Conservation (phyloP, 495 filamentous ascomycete species). For the Penicillium parvum region DNA sequence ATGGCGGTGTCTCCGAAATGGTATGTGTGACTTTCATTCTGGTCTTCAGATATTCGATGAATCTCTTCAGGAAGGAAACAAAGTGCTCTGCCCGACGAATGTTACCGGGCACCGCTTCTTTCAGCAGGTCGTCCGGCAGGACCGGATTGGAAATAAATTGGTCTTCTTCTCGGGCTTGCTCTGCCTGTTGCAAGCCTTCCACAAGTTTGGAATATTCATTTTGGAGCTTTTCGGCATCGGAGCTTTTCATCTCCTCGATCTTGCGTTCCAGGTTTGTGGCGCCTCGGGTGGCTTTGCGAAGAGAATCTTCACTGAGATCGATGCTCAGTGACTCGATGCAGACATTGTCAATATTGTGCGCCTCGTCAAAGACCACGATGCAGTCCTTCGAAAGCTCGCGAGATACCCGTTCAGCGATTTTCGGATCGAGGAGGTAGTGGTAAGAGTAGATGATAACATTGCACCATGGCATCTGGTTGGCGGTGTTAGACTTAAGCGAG, state of each 20-base stretch:
- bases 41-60: constrained; percentile 97
- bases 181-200: constrained; percentile 81
- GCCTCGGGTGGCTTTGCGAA: constrained; percentile 82
- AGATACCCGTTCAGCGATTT: constrained; percentile 96
- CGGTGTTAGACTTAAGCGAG: constrained; percentile 8
- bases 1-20: constrained; percentile 92
- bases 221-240: constrained; percentile 87
- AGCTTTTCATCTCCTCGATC: constrained; percentile 87
- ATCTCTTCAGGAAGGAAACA: constrained; percentile 87
- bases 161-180: constrained; percentile 86
- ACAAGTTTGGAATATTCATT: constrained; percentile 95
- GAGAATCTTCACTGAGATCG: constrained; percentile 89
- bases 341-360: constrained; percentile 99
- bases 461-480: constrained; percentile 82
- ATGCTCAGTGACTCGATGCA: constrained; percentile 98
- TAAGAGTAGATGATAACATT: constrained; percentile 99
- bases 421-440: constrained; percentile 95
- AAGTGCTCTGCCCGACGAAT: constrained; percentile 97
- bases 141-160: constrained; percentile 92
- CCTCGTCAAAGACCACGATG: constrained; percentile 98
- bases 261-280: constrained; percentile 85
- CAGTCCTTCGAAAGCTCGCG: constrained; percentile 96
- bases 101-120: constrained; percentile 95
- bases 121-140: constrained; percentile 33
- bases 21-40: constrained; percentile 97